Base-by-base conservation (phyloP, 2,329 filamentous ascomycete genomes). In the Aspergillus udagawae region DNA sequence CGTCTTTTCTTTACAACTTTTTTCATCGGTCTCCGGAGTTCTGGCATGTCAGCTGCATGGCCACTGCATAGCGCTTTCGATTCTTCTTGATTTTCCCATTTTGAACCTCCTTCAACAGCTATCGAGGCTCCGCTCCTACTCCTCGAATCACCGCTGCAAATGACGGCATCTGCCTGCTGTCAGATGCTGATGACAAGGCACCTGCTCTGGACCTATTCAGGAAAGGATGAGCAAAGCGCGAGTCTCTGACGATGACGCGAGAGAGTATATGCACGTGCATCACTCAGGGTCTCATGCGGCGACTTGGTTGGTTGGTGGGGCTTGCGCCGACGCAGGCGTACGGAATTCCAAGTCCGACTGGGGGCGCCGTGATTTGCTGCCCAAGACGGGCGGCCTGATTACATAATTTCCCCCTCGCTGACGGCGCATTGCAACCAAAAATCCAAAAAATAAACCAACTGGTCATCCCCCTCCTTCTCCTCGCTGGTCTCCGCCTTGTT, bases 371-470 rank as follows among this genome's bases (percentile, higher is more conserved):
- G 29, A 54, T 54, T 54, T 38, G 52, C 52, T 54, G 52, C 52
- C 52, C 38, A 14, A 54, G 21, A 21, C 23, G 9, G 20, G 35
- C 35, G 50, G 49, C 53, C 55, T 49, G 56, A 58, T 65, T 65
- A 63, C 55, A 44, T 64, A 63, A 64, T 64, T 60, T 55, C 58
- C 23, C 53, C 25, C 54, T 63, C 63, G 63, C 63, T 54, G 58
- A 58, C 57, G 61, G 63, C 63, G 63, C 58, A 56, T 62, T 44
- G 50, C 55, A 41, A 55, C 38, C 51, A 29, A 29, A 29, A 29
- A 28, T 28, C 27, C 7, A 58, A 63, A 48, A 49, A 25, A 42
- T 35, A 14, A 17, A 35, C 32, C 32, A 35, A 6, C 12, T 35
- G 32, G 32, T 35, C 32, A 35, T 35, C 4, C 32, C 32, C 32